These are phyloP conservation scores for Fonticula alba DNA, from an alignment of 78 protist genomes.

Conservation along the genomic window DNA sequence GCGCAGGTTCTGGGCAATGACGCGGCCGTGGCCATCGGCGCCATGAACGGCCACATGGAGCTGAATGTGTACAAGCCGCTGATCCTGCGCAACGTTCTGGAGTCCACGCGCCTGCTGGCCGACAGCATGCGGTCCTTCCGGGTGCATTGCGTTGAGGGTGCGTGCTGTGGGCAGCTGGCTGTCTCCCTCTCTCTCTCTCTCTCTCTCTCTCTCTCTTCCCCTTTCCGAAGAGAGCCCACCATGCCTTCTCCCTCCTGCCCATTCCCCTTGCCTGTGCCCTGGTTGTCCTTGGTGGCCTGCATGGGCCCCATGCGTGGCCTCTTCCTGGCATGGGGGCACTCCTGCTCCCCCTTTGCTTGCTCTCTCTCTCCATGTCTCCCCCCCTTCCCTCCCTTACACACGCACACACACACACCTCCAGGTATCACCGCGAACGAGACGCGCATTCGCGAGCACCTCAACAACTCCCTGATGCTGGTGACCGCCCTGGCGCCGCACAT, in stretches of 20 bases:
- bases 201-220: too few relatives aligned
- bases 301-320: too few relatives aligned
- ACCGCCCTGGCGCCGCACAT: conserved; percentile 85
- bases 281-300: too few relatives aligned
- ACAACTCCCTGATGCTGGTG: conserved; percentile 76
- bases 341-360: conserved; percentile 44
- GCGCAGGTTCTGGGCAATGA: conserved; percentile 88
- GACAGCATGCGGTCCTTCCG: conserved; percentile 53
- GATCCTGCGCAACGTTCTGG: conserved; percentile 54
- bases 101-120: conserved; percentile 46
- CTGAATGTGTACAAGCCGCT: conserved; percentile 86
- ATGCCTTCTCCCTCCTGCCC: too few relatives aligned
- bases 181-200: too few relatives aligned
- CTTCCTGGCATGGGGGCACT: too few relatives aligned
- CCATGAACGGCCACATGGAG: conserved; percentile 73
- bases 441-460: conserved; percentile 31
- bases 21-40: conserved; percentile 66
- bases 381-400: too few relatives aligned
- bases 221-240: too few relatives aligned
- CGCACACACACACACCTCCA: too few relatives aligned
- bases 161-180: too few relatives aligned
- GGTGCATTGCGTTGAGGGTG: conserved; percentile 62
- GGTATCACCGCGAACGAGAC: conserved; percentile 60
- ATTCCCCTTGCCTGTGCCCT: too few relatives aligned
- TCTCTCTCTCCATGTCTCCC: too few relatives aligned